Conservation (phyloP, 2,329 filamentous ascomycete species). For the Helotiales sp. region DNA sequence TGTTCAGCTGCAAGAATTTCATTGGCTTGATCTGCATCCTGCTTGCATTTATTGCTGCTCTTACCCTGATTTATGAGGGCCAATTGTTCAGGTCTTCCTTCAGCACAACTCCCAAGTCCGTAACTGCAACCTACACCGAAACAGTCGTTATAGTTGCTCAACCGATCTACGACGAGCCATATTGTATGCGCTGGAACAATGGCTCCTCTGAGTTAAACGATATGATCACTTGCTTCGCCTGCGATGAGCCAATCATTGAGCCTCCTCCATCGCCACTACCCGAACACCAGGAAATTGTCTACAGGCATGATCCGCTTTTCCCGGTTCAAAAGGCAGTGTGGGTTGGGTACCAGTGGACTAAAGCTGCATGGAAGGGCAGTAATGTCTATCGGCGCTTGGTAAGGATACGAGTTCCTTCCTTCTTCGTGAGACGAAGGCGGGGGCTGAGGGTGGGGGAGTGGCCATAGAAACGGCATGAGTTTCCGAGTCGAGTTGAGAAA, state of each 20-base stretch:
- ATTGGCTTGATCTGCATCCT: not conserved
- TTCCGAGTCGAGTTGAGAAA: too few species aligned
- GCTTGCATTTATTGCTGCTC: not conserved
- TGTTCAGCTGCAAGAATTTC: not conserved
- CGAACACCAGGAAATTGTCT: not conserved
- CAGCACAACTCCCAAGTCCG: not conserved
- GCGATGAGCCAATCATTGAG: not conserved
- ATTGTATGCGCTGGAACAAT: not conserved
- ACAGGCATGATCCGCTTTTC: not conserved
- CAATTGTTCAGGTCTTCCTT: not conserved
- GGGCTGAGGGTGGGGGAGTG: too few species aligned
- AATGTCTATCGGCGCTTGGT: not conserved
- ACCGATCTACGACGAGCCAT: not conserved
- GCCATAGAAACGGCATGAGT: too few species aligned
- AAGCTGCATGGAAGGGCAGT: not conserved
- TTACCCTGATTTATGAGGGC: too few species aligned
- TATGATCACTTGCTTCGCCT: not conserved
- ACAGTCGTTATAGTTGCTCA: not conserved
- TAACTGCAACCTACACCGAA: not conserved
- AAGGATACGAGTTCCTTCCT: too few species aligned
- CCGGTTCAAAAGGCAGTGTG: not conserved
- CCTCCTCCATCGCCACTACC: not conserved
- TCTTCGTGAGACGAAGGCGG: too few species aligned
- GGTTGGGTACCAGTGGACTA: not conserved
- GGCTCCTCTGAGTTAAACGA: not conserved